These are phyloP conservation scores for Allium sativum DNA, from an alignment of 106 monocot genomes.

Conservation along the genomic window DNA sequence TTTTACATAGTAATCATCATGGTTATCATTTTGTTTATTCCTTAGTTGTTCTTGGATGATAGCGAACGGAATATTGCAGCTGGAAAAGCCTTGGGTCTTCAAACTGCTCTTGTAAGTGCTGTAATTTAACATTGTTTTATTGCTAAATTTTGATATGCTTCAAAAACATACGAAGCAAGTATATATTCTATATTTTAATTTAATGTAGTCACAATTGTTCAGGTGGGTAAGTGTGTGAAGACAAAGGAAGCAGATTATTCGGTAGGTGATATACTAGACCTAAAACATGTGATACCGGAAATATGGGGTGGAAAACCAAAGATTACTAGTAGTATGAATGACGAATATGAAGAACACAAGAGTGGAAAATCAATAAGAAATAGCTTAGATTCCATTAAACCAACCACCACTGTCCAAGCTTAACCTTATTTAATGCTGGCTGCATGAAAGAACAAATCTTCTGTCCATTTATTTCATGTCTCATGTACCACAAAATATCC, in stretches of 20 bases:
- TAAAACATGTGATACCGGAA: conserved; percentile 33
- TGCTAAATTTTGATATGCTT: background rate
- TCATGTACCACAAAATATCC: no score
- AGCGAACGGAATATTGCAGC: conserved; percentile 82
- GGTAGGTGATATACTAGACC: conserved; percentile 24
- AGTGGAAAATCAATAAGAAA: conserved; percentile 4
- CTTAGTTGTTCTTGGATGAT: conserved; percentile 81
- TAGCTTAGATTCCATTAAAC: conserved; percentile 29
- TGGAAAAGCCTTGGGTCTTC: conserved; percentile 61
- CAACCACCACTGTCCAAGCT: conserved; percentile 27
- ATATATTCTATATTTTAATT: no score
- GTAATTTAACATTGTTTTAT: background rate
- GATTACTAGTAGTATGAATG: background rate
- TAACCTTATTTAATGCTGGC: conserved; percentile 4
- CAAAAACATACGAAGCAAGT: no score
- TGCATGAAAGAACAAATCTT: no score
- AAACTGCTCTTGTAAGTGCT: conserved; percentile 57
- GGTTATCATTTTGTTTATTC: background rate
- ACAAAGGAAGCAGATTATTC: conserved; percentile 53
- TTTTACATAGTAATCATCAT: background rate
- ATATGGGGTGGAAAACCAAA: conserved; percentile 31
- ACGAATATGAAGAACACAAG: background rate
- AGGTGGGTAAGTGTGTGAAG: conserved; percentile 60
- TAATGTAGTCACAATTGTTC: background rate
- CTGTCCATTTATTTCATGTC: no score